Evolutionary conservation across 768 basidiomycete genomes (phyloP).

Genomic region (Gloeostereum incarnatum): DNA sequence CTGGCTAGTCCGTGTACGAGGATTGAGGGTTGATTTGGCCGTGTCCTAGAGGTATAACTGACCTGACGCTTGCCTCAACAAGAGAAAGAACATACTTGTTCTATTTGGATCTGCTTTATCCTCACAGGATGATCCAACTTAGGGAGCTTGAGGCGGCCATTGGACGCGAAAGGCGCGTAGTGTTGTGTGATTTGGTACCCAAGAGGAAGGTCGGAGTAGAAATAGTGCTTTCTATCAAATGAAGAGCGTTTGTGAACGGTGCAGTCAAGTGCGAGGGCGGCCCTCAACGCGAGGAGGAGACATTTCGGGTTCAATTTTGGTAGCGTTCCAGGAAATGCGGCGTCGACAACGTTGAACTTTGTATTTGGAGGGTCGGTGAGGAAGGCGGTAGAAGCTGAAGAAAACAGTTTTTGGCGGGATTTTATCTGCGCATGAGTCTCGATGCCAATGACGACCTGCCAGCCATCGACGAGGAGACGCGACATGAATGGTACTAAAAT

Average conservation of each 20-base stretch:
- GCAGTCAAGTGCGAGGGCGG: slow-evolving; percentile 69
- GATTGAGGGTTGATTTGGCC: slow-evolving; percentile 68
- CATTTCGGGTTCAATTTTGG: slow-evolving; percentile 64
- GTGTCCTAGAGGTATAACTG: slow-evolving; percentile 57
- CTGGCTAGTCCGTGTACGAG: slow-evolving; percentile 37
- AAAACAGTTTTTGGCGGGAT: slow-evolving; percentile 84
- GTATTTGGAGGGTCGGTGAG: slow-evolving; percentile 56
- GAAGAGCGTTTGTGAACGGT: slow-evolving; percentile 61
- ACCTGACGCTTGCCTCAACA: slow-evolving; percentile 2
- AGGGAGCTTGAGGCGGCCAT: slow-evolving; percentile 47
- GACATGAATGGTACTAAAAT: slow-evolving; percentile 7
- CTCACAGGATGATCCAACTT: slow-evolving; percentile 42
- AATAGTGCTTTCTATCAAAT: slow-evolving; percentile 98
- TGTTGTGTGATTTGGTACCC: slow-evolving; percentile 98
- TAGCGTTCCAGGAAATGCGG: slow-evolving; percentile 88
- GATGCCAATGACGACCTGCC: slow-evolving; percentile 87
- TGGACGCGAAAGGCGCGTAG: slow-evolving; percentile 64
- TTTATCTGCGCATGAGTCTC: slow-evolving; percentile 96
- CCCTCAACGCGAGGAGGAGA: slow-evolving; percentile 71
- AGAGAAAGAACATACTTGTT: slow-evolving; percentile 56
- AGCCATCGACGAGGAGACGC: slow-evolving; percentile 31
- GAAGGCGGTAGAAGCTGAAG: slow-evolving; percentile 32
- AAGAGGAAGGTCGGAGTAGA: slow-evolving; percentile 88
- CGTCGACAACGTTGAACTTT: slow-evolving; percentile 70
- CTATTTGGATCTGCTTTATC: slow-evolving; percentile 91